phyloP scores from a whole-genome alignment of 164 flowering plant genomes.

The Vitis vinifera region ASM3070453v1 NC_081816.1:3353501-3354000 shows the following conservation, averaged over 20 bases:
- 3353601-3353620: constrained; percentile 9
- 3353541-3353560: constrained; percentile 20
- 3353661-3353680: not conserved
- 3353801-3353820: not conserved
- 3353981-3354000: constrained; percentile 7
- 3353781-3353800: constrained; percentile 15
- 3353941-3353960: constrained; percentile 13
- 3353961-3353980: constrained; percentile 18
- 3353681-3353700: constrained; percentile 3
- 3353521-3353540: constrained; percentile 3
- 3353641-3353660: not conserved
- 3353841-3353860: constrained; percentile 11
- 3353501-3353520: not conserved
- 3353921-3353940: constrained; percentile 24
- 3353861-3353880: not conserved
- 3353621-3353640: constrained; percentile 11
- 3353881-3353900: constrained; percentile 5
- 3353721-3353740: not conserved
- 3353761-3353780: constrained; percentile 1
- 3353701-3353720: too few species aligned
- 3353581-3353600: constrained; percentile 4
- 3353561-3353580: constrained; percentile 16
- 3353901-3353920: constrained; percentile 18
- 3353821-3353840: constrained; percentile 10
- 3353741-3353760: too few species aligned